Base-by-base conservation (phyloP, 768 basidiomycete genomes). In the Leccinum incarnatum region DNA sequence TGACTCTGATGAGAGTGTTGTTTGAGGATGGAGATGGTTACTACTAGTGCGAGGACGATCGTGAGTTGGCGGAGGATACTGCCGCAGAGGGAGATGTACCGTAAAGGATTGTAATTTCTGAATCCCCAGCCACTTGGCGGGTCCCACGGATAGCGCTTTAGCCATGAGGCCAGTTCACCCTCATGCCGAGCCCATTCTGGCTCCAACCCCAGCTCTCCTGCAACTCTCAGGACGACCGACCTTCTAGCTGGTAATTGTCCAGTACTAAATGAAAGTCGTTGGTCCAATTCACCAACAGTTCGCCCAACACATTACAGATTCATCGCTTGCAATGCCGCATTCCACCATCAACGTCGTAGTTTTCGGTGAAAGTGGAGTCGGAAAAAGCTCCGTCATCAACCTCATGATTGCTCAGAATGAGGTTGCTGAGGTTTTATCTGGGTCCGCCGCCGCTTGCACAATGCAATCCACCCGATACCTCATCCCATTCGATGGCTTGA, bases 1-100 rank as follows among this genome's bases (percentile, higher is more conserved):
- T 90, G 51, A 77, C 83, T 29, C 71, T 84, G 12, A 70, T 75
- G 7, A 68, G 81, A 61, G 37, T 83, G 40, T 51, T 70, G 19
- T 47, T 63, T 5, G 69, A 54, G 59, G 65, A 65, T 57, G 51
- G 40, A 37, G 15, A 15, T 8, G 15, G 6, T 15, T 17, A 37
- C 36, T 23, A 23, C 23, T 23, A 5, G 36, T 9, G 17, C 17
- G 17, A 40, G 17, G 40, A 40, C 36, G 15, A 37, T 40, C 3
- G 8, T 40, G 17, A 25, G 25, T 37, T 15, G 36, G 34, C 14
- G 14, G 34, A 36, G 14, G 34, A 15, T 36, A 15, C 29, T 29
- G 29, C 2, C 6, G 36, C 14, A 14, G 14, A 36, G 36, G 36
- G 36, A n/a, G 37, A 7, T 17, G 17, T 46, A 10, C 45, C 21